phyloP scores from a whole-genome alignment of 2,329 filamentous ascomycete species.

The Botrytis byssoidea region DNA sequence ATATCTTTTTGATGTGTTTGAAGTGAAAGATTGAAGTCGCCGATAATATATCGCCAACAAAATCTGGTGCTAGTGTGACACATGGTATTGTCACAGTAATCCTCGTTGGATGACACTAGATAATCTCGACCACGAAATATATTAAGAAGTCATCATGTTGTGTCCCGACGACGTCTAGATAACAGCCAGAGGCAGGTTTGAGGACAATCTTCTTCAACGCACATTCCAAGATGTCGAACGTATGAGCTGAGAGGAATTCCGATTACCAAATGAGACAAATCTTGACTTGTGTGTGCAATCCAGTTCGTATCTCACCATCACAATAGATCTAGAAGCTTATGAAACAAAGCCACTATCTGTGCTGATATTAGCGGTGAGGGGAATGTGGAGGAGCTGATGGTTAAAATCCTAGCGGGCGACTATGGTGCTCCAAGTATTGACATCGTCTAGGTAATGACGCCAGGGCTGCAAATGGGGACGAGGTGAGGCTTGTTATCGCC shows the following conservation, averaged over 20 bases:
- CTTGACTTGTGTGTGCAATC: not conserved
- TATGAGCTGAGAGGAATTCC: not conserved
- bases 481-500: not conserved
- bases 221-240: not conserved
- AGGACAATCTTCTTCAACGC: not conserved
- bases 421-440: not conserved
- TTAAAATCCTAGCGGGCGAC: not conserved
- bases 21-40: not conserved
- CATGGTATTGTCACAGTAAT: not conserved
- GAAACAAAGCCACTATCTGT: not conserved
- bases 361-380: not conserved
- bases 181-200: not conserved
- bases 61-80: not conserved
- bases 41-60: not conserved
- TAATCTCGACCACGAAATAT: not conserved
- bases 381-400: not conserved
- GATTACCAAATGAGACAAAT: not conserved
- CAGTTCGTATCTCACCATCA: not conserved
- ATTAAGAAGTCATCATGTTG: too few species aligned
- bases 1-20: not conserved
- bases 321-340: conserved; percentile 2
- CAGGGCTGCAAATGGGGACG: not conserved
- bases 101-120: not conserved
- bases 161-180: not conserved
- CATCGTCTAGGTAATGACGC: not conserved